Conservation (phyloP, 306 rosid genomes). For the Rosa chinensis region DNA sequence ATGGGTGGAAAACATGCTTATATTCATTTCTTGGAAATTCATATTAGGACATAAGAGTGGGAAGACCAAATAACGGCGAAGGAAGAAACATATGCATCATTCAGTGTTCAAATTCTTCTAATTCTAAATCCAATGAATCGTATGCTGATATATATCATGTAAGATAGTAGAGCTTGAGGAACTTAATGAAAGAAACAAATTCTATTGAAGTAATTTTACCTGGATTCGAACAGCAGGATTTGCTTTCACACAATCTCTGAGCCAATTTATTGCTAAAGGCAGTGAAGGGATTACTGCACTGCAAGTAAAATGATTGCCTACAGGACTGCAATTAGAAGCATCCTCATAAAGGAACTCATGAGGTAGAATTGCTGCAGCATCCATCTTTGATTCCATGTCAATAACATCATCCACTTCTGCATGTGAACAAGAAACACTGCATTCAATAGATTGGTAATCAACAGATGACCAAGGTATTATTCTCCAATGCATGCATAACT, state of each 20-base stretch:
- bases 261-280: conserved; percentile 69
- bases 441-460: conserved; percentile 18
- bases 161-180: background rate
- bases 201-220: conserved; percentile 18
- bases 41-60: background rate
- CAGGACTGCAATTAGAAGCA: conserved; percentile 31
- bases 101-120: background rate
- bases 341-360: conserved; percentile 46
- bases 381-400: conserved; percentile 38
- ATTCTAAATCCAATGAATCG: background rate
- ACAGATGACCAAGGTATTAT: background rate
- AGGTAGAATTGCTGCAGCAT: conserved; percentile 34
- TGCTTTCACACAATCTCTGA: conserved; percentile 61
- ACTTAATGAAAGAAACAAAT: background rate
- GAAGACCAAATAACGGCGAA: background rate
- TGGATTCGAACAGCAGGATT: conserved; percentile 64
- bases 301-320: conserved; percentile 26
- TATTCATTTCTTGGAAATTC: background rate
- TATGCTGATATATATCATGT: background rate
- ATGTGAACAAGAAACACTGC: conserved; percentile 25
- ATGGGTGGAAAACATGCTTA: no score
- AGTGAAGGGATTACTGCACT: conserved; percentile 77
- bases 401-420: conserved; percentile 38
- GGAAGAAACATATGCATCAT: background rate
- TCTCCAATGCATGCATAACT: background rate